Conservation (phyloP, 495 filamentous ascomycete genomes). For the Daldinia concentrica region DNA sequence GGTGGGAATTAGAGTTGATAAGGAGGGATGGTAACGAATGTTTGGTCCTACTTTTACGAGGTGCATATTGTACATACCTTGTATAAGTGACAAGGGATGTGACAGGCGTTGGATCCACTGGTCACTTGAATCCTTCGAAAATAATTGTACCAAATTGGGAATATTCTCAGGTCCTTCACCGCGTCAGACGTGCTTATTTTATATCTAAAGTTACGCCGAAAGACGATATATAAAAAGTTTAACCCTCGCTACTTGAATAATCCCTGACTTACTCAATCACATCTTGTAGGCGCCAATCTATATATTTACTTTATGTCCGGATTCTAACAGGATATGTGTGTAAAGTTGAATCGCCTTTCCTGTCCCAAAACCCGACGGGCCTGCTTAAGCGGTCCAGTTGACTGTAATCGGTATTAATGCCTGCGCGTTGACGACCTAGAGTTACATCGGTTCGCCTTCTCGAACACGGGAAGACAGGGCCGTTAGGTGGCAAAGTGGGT, state of each 20-base stretch:
- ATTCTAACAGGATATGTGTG: neutral
- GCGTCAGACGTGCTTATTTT: neutral
- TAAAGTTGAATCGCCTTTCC: neutral
- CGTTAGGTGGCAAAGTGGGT: neutral
- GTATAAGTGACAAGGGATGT: constrained; percentile 29
- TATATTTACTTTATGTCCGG: too few species aligned
- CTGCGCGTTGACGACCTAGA: constrained; percentile 14
- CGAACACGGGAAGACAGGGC: constrained; percentile 16
- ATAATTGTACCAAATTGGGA: constrained; percentile 14
- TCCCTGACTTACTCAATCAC: too few species aligned
- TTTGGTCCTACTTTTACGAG: constrained; percentile 22
- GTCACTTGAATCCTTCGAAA: constrained; percentile 32
- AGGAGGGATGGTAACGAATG: constrained; percentile 20
- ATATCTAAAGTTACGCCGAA: too few species aligned
- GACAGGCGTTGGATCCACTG: constrained; percentile 30
- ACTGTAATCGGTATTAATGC: constrained; percentile 17
- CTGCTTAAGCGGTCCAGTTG: constrained; percentile 8
- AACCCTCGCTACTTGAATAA: too few species aligned
- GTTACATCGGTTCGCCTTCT: constrained; percentile 30
- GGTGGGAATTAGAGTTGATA: constrained; percentile 10
- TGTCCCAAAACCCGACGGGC: constrained; percentile 19
- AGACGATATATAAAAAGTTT: too few species aligned
- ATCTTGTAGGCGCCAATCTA: too few species aligned
- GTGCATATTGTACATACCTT: constrained; percentile 9
- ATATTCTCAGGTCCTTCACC: neutral